Conservation (phyloP, 176 grass and related monocot genomes). For the Hordeum vulgare region MorexV3_pseudomolecules_assembly NC_058521.1:561567992-561568491, state of each 20-base stretch:
- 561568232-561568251: background rate
- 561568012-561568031: background rate
- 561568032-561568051: background rate
- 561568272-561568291: constrained; percentile 28
- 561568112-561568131: constrained; percentile 87
- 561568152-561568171: constrained; percentile 57
- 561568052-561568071: constrained; percentile 42
- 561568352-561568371: constrained; percentile 50
- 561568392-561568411: constrained; percentile 34
- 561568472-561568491: background rate
- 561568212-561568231: background rate
- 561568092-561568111: constrained; percentile 88
- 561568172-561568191: constrained; percentile 52
- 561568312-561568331: constrained; percentile 28
- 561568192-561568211: constrained; percentile 14
- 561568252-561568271: constrained; percentile 40
- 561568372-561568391: constrained; percentile 43
- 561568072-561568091: constrained; percentile 54
- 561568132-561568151: constrained; percentile 52
- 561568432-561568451: constrained; percentile 63
- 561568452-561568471: constrained; percentile 15
- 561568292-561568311: constrained; percentile 35
- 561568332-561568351: constrained; percentile 35
- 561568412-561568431: constrained; percentile 20
- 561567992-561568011: background rate